phyloP scores from a whole-genome alignment of 441 rosid species.

The Bruguiera hainesii region DNA sequence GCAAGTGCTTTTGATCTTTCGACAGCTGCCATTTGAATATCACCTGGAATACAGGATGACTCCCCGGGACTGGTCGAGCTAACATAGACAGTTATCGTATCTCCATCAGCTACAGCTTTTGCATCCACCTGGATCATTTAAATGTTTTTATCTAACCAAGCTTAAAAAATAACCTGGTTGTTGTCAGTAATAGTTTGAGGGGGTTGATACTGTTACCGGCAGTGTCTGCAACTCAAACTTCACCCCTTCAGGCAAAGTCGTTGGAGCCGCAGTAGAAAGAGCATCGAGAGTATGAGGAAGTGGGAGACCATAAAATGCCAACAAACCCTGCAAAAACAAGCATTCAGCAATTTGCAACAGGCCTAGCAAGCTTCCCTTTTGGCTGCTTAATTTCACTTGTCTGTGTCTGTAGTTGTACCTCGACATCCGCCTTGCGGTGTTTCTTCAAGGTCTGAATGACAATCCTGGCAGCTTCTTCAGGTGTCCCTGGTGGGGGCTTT shows the following conservation, averaged over 20 bases:
- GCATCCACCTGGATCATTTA: slow-evolving; percentile 57
- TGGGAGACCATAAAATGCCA: slow-evolving; percentile 81
- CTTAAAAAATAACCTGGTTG: not conserved
- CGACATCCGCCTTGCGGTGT: slow-evolving; percentile 61
- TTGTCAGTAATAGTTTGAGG: not conserved
- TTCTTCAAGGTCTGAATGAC: slow-evolving; percentile 49
- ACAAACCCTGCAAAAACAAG: slow-evolving; percentile 49
- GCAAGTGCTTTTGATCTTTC: slow-evolving; percentile 58
- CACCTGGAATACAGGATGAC: slow-evolving; percentile 53
- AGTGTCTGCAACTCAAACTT: slow-evolving; percentile 58
- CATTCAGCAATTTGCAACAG: not conserved
- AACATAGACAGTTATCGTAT: slow-evolving; percentile 68
- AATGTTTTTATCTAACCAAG: not conserved
- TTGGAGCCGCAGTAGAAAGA: slow-evolving; percentile 36
- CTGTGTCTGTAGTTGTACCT: slow-evolving; percentile 32
- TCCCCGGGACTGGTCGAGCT: slow-evolving; percentile 50
- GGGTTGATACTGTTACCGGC: slow-evolving; percentile 37
- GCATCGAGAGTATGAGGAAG: slow-evolving; percentile 47
- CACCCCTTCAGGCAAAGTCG: slow-evolving; percentile 56
- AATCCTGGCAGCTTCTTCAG: slow-evolving; percentile 69
- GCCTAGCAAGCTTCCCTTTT: too few relatives aligned
- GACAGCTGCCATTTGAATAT: slow-evolving; percentile 51
- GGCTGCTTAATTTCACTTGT: too few relatives aligned
- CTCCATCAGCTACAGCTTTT: slow-evolving; percentile 75
- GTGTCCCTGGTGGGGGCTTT: slow-evolving; percentile 69